A percentile compares a stretch with the other conserved stretches of the same genome.
Evolutionary conservation across 352 stramenopile genomes (phyloP).

Genomic region (Phytopythium oedochilum): DNA sequence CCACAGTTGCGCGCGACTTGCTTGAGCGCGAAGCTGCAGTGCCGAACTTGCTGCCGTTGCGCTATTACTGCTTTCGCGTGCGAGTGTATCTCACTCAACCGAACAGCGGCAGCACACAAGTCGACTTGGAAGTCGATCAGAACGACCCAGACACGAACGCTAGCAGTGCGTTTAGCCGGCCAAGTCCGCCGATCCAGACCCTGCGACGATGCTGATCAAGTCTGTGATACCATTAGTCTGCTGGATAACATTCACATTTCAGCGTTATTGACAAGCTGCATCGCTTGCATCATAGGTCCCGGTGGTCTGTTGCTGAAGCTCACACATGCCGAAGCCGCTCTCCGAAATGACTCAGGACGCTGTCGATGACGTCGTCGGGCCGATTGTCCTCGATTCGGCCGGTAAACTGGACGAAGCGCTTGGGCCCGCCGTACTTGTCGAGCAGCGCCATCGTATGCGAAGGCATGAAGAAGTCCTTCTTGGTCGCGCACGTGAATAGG

Average conservation of each 20-base stretch:
- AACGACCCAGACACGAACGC: neutral
- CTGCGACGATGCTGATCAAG: conserved; percentile 7
- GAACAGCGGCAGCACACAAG: too few species aligned
- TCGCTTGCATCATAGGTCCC: too few species aligned
- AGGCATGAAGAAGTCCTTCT: conserved; percentile 74
- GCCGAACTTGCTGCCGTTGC: conserved; percentile 12
- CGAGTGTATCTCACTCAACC: neutral
- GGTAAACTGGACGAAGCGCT: conserved; percentile 49
- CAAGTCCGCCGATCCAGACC: conserved; percentile 18
- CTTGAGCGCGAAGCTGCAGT: conserved; percentile 2
- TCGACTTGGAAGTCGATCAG: neutral
- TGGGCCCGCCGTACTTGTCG: conserved; percentile 52
- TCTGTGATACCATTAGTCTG: neutral
- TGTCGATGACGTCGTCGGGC: conserved; percentile 36
- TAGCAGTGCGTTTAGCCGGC: conserved; percentile 12
- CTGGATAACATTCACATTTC: neutral
- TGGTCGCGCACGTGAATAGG: conserved; percentile 60
- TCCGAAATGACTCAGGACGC: conserved; percentile 31
- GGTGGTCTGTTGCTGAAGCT: too few species aligned
- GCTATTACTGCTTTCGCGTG: conserved; percentile 22
- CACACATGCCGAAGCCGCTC: conserved; percentile 10
- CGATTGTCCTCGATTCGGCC: conserved; percentile 65
- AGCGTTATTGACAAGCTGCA: neutral
- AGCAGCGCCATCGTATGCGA: conserved; percentile 47
- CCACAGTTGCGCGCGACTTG: conserved; percentile 4